Base-by-base conservation (phyloP, 208 protist genomes). In the Polymyxa betae region DNA sequence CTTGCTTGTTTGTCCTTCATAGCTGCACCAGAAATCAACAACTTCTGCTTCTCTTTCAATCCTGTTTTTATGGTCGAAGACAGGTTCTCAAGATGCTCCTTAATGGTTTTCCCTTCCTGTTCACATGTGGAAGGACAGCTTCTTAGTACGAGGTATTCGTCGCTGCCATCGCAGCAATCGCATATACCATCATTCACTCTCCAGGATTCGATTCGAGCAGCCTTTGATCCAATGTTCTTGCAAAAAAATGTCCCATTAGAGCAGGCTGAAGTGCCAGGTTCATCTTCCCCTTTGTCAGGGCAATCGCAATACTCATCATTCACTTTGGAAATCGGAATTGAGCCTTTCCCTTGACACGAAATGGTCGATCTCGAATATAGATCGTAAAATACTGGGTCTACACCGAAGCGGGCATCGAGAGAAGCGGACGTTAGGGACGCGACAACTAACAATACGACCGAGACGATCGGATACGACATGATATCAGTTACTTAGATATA, bases 91-190 rank as follows among this genome's bases (percentile, higher is more conserved):
- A 60, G 49, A 5, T 60, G 49, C 24, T 29, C 24, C 5, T 29
- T 60, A 29, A 29, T 60, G 5, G 5, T 60, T 24, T 29, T 29
- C 49, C 12, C 5, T 60, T 29, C 5, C 24, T 60, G 12, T 60
- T 35, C 38, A 87, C 92, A 93, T 0, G 91, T 89, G n/a, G 90
- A 78, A 29, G 44, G 5, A 66, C 92, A 93, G 5, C 0, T 20
- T 0, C 29, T 45, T 35, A 29, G 32, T 20, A 66, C 68, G 54
- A 82, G 45, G 32, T 0, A 38, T 90, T 95, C 94, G 91, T 95
- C 94, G 46, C 88, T 88, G 0, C 94, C 93, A 91, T 95, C 93
- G 77, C 94, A 95, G 64, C 94, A 95, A 77, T 95, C 94, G 78
- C 93, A 94, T 32, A 94, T 72, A 0, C 93, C 93, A 77, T 95